Percentiles rank a stretch among this genome's conserved stretches.
phyloP scores from a whole-genome alignment of 2,329 filamentous ascomycete genomes.

The Neonectria magnoliae region DNA sequence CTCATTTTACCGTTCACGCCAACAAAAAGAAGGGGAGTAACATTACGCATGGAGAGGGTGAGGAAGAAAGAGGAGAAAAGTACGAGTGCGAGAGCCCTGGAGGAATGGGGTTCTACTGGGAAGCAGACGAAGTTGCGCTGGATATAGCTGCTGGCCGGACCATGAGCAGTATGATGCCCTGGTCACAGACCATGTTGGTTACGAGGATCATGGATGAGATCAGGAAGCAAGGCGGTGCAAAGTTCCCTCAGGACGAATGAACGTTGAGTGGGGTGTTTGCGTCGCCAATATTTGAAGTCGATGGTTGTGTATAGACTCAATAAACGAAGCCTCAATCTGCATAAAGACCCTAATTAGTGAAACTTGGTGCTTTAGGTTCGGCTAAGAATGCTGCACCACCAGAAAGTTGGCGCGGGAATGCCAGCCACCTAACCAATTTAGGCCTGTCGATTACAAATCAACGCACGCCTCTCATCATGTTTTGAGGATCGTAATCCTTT shows the following conservation, averaged over 20 bases:
- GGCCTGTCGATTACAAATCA: too few relatives aligned
- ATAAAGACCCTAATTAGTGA: too few relatives aligned
- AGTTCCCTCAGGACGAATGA: constrained; percentile 42
- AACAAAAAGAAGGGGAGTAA: not conserved
- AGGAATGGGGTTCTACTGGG: constrained; percentile 53
- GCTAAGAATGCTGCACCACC: too few relatives aligned
- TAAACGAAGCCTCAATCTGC: too few relatives aligned
- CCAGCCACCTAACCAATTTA: too few relatives aligned
- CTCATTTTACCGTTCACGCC: not conserved
- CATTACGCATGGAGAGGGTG: not conserved
- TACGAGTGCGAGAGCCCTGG: not conserved
- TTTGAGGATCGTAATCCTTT: too few relatives aligned
- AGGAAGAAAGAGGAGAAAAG: not conserved
- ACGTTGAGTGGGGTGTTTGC: too few relatives aligned
- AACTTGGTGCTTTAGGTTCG: too few relatives aligned
- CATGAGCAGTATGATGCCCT: constrained; percentile 54
- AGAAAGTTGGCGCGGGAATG: too few relatives aligned
- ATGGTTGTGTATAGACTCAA: too few relatives aligned
- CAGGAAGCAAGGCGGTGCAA: constrained; percentile 43
- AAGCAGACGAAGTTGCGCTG: constrained; percentile 53
- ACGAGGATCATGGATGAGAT: constrained; percentile 59
- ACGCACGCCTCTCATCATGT: too few relatives aligned
- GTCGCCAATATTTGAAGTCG: too few relatives aligned
- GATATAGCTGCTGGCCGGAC: constrained; percentile 49
- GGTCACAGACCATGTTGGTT: constrained; percentile 54